Evolutionary conservation across 768 basidiomycete genomes (phyloP), one percentile per base, ranked within the genome.

Genomic region (Serendipita sp.): DNA sequence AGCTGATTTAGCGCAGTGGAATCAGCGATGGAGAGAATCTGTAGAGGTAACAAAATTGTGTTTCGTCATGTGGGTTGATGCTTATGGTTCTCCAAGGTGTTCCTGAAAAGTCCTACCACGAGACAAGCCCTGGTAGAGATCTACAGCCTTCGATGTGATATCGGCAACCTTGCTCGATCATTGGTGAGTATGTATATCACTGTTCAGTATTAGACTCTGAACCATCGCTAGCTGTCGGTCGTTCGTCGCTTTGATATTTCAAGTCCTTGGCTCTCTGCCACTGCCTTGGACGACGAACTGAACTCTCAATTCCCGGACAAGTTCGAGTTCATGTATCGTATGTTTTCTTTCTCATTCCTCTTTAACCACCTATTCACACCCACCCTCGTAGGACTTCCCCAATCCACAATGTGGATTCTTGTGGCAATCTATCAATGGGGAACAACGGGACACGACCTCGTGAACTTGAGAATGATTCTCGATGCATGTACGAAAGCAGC

Each of bases 401-500:
- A 94, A 71, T 88, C 93, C 5, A 77, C 82, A 2, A 73, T 92
- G 18, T 92, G 90, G 70, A 79, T 95, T 35, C 80, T 96, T 47
- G 86, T 98, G 66, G 88, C 93, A n/a, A 80, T 84, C 13, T 80
- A 85, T 70, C 94, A 96, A 70, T 79, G 84, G 3, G 76, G 83
- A 30, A 85, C 84, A 8, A 82, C 83, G 3, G 93, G 93, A 0
- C 86, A 92, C 66, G 79, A 86, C 18, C 75, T 76, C 13, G 85
- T 96, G 74, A 97, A 89, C 35, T 95, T 98, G 71, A 91, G 94
- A 70, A 92, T 94, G 85, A 80, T 95, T 5, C 80, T 87, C 67
- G 88, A 90, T 63, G 78, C 79, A 37, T 92, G 93, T 72, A 82
- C 83, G 24, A 81, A 85, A 46, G 45, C 45, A 18, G 45, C 30